phyloP scores from a whole-genome alignment of 805 yeast genomes.

The Candida caryicola region DNA sequence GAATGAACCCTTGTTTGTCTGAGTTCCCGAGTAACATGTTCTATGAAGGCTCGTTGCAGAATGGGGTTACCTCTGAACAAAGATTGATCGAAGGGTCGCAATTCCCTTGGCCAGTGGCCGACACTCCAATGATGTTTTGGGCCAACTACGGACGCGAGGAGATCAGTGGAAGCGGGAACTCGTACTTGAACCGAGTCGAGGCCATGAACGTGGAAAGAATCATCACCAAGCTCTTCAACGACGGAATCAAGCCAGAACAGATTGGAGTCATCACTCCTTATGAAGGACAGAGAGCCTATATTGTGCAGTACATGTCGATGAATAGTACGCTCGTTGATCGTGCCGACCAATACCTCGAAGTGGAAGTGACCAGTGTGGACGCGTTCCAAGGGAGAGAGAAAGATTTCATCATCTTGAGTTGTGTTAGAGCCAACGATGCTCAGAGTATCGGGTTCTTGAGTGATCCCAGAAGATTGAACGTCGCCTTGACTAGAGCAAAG shows the following conservation, averaged over 20 bases:
- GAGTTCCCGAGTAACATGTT: conserved; percentile 90
- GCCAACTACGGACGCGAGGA: conserved; percentile 87
- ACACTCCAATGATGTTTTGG: conserved; percentile 96
- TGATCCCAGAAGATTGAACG: conserved; percentile 45
- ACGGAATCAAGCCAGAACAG: conserved; percentile 74
- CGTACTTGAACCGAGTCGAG: conserved; percentile 81
- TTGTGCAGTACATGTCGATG: conserved; percentile 73
- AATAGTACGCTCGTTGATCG: conserved; percentile 58
- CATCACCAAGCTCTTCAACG: conserved; percentile 67
- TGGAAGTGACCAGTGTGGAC: conserved; percentile 83
- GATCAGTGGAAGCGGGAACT: conserved; percentile 74
- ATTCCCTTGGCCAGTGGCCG: conserved; percentile 90
- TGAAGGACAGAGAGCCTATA: conserved; percentile 86
- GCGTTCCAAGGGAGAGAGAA: conserved; percentile 59
- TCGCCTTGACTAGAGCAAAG: conserved; percentile 44
- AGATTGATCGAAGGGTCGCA: conserved; percentile 51
- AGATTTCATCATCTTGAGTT: conserved; percentile 41
- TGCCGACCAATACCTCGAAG: conserved; percentile 59
- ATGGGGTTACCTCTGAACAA: conserved; percentile 81
- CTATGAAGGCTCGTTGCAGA: conserved; percentile 88
- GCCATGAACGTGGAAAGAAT: conserved; percentile 85
- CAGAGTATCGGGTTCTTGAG: conserved; percentile 42
- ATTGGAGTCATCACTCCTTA: conserved; percentile 94
- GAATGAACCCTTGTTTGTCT: conserved; percentile 88
- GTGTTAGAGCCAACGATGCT: conserved; percentile 44